Evolutionary conservation across 2,329 filamentous ascomycete genomes (phyloP).

Genomic region (Dendryphion nanum): DNA sequence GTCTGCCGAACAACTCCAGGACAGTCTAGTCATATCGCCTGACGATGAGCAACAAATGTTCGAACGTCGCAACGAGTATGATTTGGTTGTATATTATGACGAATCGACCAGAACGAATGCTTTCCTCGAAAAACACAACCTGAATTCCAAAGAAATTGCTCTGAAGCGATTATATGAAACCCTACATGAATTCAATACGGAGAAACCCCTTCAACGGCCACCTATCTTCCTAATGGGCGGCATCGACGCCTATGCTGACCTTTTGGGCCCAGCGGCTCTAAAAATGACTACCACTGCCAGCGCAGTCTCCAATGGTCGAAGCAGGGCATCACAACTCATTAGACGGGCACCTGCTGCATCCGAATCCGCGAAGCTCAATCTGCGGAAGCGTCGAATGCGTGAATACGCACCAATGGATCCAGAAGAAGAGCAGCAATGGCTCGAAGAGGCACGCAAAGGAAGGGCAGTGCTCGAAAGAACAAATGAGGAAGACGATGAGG

Average conservation of each 20-base stretch:
- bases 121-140: constrained; percentile 54
- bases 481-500: constrained; percentile 26
- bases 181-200: constrained; percentile 78
- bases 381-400: constrained; percentile 56
- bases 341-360: constrained; percentile 53
- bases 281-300: constrained; percentile 56
- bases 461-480: constrained; percentile 47
- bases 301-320: constrained; percentile 46
- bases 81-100: constrained; percentile 90
- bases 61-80: constrained; percentile 69
- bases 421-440: constrained; percentile 79
- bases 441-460: constrained; percentile 71
- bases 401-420: constrained; percentile 71
- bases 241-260: constrained; percentile 78
- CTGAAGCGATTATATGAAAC: constrained; percentile 75
- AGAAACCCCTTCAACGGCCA: constrained; percentile 67
- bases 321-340: constrained; percentile 48
- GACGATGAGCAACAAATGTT: constrained; percentile 75
- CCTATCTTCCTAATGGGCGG: constrained; percentile 82
- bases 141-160: constrained; percentile 45
- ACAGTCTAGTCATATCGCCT: constrained; percentile 69
- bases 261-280: constrained; percentile 71
- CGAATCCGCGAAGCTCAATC: constrained; percentile 51
- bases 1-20: constrained; percentile 63
- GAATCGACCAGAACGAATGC: constrained; percentile 59